Evolutionary conservation across 2,329 filamentous ascomycete species (phyloP), one percentile per base, ranked within the genome.

Genomic region (Talaromyces marneffei): DNA sequence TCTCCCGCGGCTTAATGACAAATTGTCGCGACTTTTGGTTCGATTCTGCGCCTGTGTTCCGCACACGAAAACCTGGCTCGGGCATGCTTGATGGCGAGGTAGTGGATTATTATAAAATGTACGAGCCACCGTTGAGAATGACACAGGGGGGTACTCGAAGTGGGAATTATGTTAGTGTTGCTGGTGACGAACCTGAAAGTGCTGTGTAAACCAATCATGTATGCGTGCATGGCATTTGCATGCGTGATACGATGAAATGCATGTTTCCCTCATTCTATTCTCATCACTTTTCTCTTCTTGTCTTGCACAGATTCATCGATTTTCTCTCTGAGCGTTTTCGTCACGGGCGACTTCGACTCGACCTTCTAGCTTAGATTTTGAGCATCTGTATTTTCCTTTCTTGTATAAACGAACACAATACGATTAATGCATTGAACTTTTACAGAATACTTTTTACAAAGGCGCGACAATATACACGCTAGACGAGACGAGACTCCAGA

Each of bases 11-110:
- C 7, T 82, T 91, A 40, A 68, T 95, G n/a, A 84, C 87, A 62
- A 99, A 99, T 72, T 99, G 94, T 76, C 88, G 85, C 66, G 95
- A 99, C 75, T 99, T 99, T 74, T 97, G 92, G 91, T 93, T 90
- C 69, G 94, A 97, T 72, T 86, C 90, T 1, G 87, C 90, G 2
- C 89, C 93, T 0, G 74, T 96, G 18, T 93, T 96, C 72, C 86
- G 88, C 10, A 85, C 82, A 68, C 83, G 88, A 62, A 86, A 90
- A 69, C 88, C 85, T 56, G 92, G 92, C 12, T 82, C 82, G 46
- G 92, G 89, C 0, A 78, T 92, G 72, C 77, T 99, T 7, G 90
- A 87, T 14, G 93, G 94, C 2, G 83, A 89, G 69, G 79, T 83
- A 40, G 85, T 99, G 52, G 91, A 97, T 76, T 99, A 97, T 75